Base-by-base conservation (phyloP, 805 yeast genomes). In the Kazachstania kunashirensis region DNA sequence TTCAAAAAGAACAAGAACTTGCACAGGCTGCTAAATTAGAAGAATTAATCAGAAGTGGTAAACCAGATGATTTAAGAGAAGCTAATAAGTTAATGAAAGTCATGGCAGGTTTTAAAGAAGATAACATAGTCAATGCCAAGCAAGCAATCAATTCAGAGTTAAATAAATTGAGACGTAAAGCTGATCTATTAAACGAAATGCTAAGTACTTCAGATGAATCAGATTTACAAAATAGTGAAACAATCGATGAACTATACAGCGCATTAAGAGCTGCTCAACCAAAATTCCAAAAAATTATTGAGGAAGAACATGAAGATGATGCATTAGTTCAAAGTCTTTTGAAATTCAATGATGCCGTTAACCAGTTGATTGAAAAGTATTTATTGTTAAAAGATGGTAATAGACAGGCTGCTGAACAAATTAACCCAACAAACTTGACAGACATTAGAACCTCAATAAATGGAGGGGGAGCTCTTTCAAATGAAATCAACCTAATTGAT, bases 71-170 rank as follows among this genome's bases (percentile, higher is more conserved):
- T 62, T 72, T 92, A 53, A 84, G 80, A 50, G 98, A 92, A 61
- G 99, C 99, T 30, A 92, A 92, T 61, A 84, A 83, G 49, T 71
- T 92, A 59, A 92, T 92, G 98, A 86, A 89, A 58, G 77, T 92
- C 48, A 86, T 92, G 96, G 95, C 97, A 5, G 99, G 99, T 5
- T 92, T 85, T 67, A 83, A 83, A 58, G 85, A 83, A 51, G 95
- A 86, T 56, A 75, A 77, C 42, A 52, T 57, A 10, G 65, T 71
- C 14, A 65, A 71, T 42, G 82, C 85, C 46, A 77, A 76, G 52
- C 84, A 82, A 39, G 76, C 82, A 48, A 80, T 88, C 24, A 77
- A 79, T 24, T 84, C 81, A 45, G 97, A 92, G 53, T 67, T 92
- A 36, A 84, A 82, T 33, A 79, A 83, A 55, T 70, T 92, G 50